Evolutionary conservation across 179 eudicot species (phyloP).

Genomic region (Vitellaria paradoxa): DNA sequence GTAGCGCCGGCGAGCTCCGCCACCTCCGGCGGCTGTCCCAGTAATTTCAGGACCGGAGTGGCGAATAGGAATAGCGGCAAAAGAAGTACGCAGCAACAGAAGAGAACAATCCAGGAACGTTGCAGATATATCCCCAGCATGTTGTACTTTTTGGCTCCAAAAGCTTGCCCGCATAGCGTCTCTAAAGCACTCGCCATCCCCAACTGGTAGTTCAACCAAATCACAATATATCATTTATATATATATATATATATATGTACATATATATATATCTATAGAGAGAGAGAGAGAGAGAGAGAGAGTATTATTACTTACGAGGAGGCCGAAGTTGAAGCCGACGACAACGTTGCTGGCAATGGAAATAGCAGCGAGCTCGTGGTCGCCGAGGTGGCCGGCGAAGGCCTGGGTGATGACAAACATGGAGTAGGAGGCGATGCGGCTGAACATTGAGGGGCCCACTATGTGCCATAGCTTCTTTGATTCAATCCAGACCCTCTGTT

Average conservation of each 20-base stretch:
- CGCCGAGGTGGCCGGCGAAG: not conserved
- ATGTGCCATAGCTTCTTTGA: slow-evolving; percentile 8
- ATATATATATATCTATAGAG: not conserved
- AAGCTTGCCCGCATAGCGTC: slow-evolving; percentile 23
- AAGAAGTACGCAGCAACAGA: not conserved
- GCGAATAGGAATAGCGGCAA: slow-evolving; percentile 13
- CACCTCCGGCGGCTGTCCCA: slow-evolving; percentile 11
- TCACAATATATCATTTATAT: not conserved
- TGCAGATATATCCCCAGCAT: slow-evolving; percentile 21
- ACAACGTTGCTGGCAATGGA: slow-evolving; percentile 16
- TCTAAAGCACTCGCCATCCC: slow-evolving; percentile 27
- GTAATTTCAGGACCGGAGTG: slow-evolving; percentile 12
- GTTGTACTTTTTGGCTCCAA: slow-evolving; percentile 18
- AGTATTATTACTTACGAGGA: slow-evolving; percentile 1
- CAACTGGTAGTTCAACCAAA: not conserved
- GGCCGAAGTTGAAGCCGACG: slow-evolving; percentile 17
- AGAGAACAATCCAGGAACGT: slow-evolving; percentile 17
- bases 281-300: not conserved
- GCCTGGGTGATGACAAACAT: slow-evolving; percentile 17
- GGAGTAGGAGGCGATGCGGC: slow-evolving; percentile 19
- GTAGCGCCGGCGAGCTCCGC: slow-evolving; percentile 11
- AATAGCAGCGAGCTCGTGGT: slow-evolving; percentile 17
- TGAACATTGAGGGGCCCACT: slow-evolving; percentile 13
- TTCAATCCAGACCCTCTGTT: slow-evolving; percentile 13
- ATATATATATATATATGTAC: not conserved